These are phyloP conservation scores for Astrephomene gubernaculifera DNA, from an alignment of 139 green algal genomes.

Conservation along the genomic window DNA sequence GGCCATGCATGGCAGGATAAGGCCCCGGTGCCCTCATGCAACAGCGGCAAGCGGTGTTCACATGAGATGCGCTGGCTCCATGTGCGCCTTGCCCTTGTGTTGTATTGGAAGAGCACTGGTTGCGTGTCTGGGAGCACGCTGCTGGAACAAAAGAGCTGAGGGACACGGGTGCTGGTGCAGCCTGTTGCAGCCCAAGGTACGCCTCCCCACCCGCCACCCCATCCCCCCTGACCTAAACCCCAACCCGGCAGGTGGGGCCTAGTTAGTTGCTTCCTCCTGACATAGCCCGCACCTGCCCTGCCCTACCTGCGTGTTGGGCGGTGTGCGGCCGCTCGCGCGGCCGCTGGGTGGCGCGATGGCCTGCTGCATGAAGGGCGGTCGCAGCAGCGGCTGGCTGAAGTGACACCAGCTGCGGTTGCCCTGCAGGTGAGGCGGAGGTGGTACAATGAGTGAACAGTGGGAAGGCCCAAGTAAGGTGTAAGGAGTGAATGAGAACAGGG, in stretches of 20 bases:
- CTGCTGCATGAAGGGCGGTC: slow-evolving; percentile 59
- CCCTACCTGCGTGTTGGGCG: too few relatives aligned
- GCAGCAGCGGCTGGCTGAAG: slow-evolving; percentile 80
- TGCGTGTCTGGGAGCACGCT: too few relatives aligned
- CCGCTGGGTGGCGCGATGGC: slow-evolving; percentile 42
- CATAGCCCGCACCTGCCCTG: too few relatives aligned
- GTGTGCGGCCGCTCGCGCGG: background rate
- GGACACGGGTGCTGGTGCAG: background rate
- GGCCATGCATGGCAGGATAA: background rate
- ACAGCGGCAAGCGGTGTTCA: too few relatives aligned
- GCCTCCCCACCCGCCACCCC: background rate
- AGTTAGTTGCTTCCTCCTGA: slow-evolving; percentile 15
- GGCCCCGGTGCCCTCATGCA: too few relatives aligned
- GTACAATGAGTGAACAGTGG: background rate
- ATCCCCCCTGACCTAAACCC: background rate
- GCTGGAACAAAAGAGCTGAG: too few relatives aligned
- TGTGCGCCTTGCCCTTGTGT: too few relatives aligned
- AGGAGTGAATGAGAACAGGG: background rate
- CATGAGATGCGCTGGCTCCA: too few relatives aligned
- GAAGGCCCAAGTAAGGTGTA: background rate
- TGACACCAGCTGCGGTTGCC: slow-evolving; percentile 77
- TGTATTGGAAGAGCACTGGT: too few relatives aligned
- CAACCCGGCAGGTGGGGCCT: background rate
- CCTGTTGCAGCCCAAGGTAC: background rate
- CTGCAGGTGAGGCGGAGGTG: background rate